Base-by-base conservation (phyloP, 129 eudicot genomes). In the Artemisia annua region DNA sequence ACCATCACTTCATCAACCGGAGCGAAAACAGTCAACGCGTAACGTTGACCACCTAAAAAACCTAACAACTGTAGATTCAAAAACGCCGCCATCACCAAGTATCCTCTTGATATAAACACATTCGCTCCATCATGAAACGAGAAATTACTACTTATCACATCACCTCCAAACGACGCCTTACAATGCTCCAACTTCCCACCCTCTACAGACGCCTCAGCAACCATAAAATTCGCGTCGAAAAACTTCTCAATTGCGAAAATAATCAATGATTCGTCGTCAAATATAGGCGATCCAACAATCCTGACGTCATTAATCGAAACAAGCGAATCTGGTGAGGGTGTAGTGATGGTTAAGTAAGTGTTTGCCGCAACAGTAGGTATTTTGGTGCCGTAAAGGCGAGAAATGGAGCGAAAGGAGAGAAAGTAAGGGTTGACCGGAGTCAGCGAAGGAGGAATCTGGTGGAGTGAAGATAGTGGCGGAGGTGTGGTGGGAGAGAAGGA, bases 31-130 rank as follows among this genome's bases (percentile, higher is more conserved):
- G 98, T 93, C 78, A 88, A 73, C 43, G 77, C 79, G 46, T 39
- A 39, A 69, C 79, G 76, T 11, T 72, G 67, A 28, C 57, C 78
- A 28, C 57, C 78, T 2, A 44, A n/a, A 78, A 78, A 76, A 11
- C 93, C 88, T 26, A 84, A 11, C 76, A 93, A 56, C 73, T 93
- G 98, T 54, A 93, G 48, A 43, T 87, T 96, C 0, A 93, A 85
- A 80, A 89, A 89, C 50, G 91, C 78, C 26, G 96, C 95, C 64
- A 89, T 83, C 0, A 82, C 72, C 9, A 92, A 84, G 53, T 80
- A 87, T 2, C 95, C 96, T 61, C 87, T 78, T 1, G 96, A 80
- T 32, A 82, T 84, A 81, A 93, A 28, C 69, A 67, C 81, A 44
- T 65, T 79, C 5, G 87, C 83, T 6, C 88, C 87, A 7, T 87